Evolutionary conservation across 495 filamentous ascomycete species (phyloP), one percentile per base, ranked within the genome.

Genomic region (Hypoxylon trugodes): DNA sequence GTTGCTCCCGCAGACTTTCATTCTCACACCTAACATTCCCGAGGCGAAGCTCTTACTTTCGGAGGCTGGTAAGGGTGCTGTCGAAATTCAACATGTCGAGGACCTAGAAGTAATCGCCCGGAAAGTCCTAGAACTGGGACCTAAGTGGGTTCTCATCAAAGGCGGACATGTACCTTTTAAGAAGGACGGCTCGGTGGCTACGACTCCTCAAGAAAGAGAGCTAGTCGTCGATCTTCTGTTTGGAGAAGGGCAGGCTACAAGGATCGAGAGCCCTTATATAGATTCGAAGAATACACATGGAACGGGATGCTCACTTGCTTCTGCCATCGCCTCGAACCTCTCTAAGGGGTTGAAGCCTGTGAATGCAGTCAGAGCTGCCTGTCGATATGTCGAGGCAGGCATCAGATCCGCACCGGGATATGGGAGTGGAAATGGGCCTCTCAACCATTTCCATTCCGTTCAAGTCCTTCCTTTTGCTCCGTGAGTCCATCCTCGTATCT

Each of bases 301-400:
- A 2, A 98, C 95, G 5, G 95, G 95, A 15, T 98, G 95, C 69
- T 95, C 92, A 10, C 84, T 98, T 50, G 95, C 95, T 48, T 97
- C 89, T 88, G 92, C 94, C 6, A 96, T 98, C 71, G 91, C 94
- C 8, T 92, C 87, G 13, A 93, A 96, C 64, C 77, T 98, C 13
- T 89, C 91, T 10, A 82, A 81, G 22, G 86, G 85, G 0, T 61
- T 80, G 43, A 72, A 77, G 26, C 72, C 93, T 30, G 71, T 80
- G 1, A 69, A 82, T 37, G 90, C 93, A 4, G 90, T 96, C 16
- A 83, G 81, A 53, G 75, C 76, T 28, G 92, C 87, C 2, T 90
- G 92, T 59, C 81, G 83, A 32, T 98, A 95, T 66, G 84, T 98
- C 43, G 89, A 93, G 66, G 90, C 85, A 0, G 94, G 88, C 6